A percentile compares a stretch with the other conserved stretches of the same genome.
Evolutionary conservation across 2,329 filamentous ascomycete genomes (phyloP).

Genomic region (Diaporthe citri): DNA sequence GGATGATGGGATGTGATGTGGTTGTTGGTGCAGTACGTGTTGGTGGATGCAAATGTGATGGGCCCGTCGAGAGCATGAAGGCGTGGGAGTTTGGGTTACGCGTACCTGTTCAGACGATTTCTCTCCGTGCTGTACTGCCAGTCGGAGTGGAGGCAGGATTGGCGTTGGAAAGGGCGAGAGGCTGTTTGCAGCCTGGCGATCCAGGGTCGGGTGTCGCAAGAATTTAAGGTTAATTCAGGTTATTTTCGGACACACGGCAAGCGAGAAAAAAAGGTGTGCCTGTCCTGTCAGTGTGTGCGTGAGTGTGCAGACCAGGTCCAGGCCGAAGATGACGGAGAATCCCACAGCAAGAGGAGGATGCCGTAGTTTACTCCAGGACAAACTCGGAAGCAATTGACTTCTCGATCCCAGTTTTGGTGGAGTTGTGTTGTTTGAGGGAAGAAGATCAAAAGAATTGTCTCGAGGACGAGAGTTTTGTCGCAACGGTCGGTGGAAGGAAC

Average conservation of each 20-base stretch:
- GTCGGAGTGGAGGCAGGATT: not conserved
- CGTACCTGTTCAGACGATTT: conserved; percentile 21
- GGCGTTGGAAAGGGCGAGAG: not conserved
- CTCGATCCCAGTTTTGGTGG: not conserved
- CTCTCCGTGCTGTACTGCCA: not conserved
- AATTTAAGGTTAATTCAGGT: conserved; percentile 35
- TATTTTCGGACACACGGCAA: conserved; percentile 35
- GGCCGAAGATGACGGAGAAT: conserved; percentile 1
- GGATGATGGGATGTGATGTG: not conserved
- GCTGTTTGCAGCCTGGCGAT: conserved; percentile 16
- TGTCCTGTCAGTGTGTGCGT: not conserved
- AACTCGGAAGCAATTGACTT: not conserved
- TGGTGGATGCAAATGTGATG: not conserved
- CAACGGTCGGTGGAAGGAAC: conserved; percentile 22
- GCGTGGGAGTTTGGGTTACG: not conserved
- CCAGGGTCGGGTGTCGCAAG: conserved; percentile 34
- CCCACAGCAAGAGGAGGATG: not conserved
- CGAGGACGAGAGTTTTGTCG: not conserved
- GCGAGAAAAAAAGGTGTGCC: not conserved
- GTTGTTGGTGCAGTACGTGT: conserved; percentile 5
- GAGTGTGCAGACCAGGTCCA: not conserved
- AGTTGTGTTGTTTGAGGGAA: not conserved
- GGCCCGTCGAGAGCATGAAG: not conserved
- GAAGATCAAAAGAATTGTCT: not conserved
- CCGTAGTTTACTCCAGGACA: too few relatives aligned